phyloP scores from a whole-genome alignment of 2,329 filamentous ascomycete species.

The Exserohilum turcica region DNA sequence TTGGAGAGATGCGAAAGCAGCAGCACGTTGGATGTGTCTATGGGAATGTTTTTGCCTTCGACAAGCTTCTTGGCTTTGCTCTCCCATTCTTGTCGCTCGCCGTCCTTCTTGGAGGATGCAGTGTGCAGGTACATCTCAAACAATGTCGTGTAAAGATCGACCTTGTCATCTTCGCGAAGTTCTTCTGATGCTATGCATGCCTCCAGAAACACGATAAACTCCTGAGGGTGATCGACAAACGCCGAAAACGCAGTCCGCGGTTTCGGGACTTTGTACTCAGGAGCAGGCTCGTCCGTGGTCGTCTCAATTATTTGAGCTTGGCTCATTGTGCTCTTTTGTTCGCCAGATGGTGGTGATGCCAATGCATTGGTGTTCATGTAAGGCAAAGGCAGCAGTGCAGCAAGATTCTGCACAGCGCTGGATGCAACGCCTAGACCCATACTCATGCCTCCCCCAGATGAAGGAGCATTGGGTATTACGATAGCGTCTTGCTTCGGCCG shows the following conservation, averaged over 20 bases:
- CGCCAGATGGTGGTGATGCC: constrained; percentile 59
- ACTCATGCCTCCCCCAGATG: constrained; percentile 50
- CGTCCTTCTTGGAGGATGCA: constrained; percentile 73
- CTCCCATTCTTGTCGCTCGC: constrained; percentile 80
- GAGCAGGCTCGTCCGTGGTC: constrained; percentile 56
- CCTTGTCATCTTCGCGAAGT: constrained; percentile 74
- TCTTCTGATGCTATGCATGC: constrained; percentile 76
- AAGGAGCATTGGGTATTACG: constrained; percentile 54
- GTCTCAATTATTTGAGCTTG: constrained; percentile 60
- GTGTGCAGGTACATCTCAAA: constrained; percentile 99
- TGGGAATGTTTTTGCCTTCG: constrained; percentile 75
- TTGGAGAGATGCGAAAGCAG: constrained; percentile 89
- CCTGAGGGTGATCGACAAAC: constrained; percentile 89
- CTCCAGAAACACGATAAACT: constrained; percentile 92
- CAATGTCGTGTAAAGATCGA: constrained; percentile 89
- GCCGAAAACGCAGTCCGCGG: constrained; percentile 92
- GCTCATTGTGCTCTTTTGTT: constrained; percentile 58
- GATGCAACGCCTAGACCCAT: constrained; percentile 59
- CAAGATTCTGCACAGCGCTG: constrained; percentile 83
- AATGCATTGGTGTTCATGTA: constrained; percentile 74
- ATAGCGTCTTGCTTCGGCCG: constrained; percentile 70
- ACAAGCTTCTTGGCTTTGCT: constrained; percentile 88
- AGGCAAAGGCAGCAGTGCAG: constrained; percentile 80
- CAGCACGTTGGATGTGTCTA: constrained; percentile 93
- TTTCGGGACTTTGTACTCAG: constrained; percentile 76